phyloP scores from a whole-genome alignment of 495 filamentous ascomycete species.

The Lophiostoma macrostomum region DNA sequence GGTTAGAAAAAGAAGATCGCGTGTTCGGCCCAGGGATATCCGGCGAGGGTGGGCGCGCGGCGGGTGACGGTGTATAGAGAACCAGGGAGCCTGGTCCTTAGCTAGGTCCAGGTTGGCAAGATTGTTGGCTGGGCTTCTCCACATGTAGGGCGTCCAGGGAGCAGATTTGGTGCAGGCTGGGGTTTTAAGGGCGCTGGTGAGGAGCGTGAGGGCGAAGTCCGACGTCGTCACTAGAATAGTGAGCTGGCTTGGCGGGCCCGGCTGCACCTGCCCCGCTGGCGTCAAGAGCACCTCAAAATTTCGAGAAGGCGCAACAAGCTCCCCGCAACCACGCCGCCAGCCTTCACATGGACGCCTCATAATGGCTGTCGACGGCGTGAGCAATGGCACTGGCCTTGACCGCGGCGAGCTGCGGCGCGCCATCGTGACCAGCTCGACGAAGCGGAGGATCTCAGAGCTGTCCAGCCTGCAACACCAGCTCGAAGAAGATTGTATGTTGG shows the following conservation, averaged over 20 bases:
- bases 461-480: conserved; percentile 46
- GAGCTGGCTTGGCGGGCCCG: conserved; percentile 28
- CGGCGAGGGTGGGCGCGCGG: background rate
- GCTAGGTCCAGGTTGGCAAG: conserved; percentile 28
- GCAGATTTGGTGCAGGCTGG: background rate
- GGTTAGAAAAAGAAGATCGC: background rate
- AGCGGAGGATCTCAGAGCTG: conserved; percentile 47
- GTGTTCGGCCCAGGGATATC: too few relatives aligned
- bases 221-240: background rate
- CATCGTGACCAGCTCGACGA: conserved; percentile 50
- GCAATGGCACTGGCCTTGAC: conserved; percentile 28
- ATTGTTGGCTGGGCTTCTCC: conserved; percentile 1
- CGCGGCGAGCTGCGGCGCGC: conserved; percentile 33
- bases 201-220: conserved; percentile 2
- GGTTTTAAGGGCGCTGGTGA: conserved; percentile 1
- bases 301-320: conserved; percentile 10
- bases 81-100: conserved; percentile 25
- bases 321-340: conserved; percentile 4
- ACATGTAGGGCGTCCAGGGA: conserved; percentile 22
- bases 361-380: conserved; percentile 33
- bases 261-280: conserved; percentile 13
- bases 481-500: conserved; percentile 42
- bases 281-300: conserved; percentile 1
- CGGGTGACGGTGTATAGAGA: conserved; percentile 20
- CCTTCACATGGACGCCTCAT: conserved; percentile 21